Conservation (phyloP, 352 stramenopile genomes). For the Phytophthora meadii region DNA sequence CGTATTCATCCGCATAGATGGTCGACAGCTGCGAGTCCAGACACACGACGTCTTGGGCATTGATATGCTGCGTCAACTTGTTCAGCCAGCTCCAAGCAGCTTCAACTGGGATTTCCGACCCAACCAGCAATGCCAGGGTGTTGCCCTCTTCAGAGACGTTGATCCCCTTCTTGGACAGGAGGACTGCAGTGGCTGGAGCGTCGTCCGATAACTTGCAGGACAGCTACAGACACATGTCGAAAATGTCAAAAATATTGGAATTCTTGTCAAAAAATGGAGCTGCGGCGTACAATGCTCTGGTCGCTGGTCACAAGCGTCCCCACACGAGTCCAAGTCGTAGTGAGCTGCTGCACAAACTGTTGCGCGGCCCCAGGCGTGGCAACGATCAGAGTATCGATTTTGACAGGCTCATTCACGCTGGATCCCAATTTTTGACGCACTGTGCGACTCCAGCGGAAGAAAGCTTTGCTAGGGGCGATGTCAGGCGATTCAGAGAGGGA, state of each 20-base stretch:
- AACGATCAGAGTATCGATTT: slow-evolving; percentile 55
- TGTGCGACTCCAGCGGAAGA: slow-evolving; percentile 71
- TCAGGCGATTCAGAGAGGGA: slow-evolving; percentile 34
- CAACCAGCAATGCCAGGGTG: slow-evolving; percentile 48
- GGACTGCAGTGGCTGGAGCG: slow-evolving; percentile 9
- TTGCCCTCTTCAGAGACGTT: slow-evolving; percentile 43
- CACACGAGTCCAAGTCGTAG: slow-evolving; percentile 50
- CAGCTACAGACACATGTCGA: slow-evolving; percentile 20
- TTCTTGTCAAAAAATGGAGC: slow-evolving; percentile 3
- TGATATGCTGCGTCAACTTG: slow-evolving; percentile 47
- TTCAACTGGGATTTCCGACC: slow-evolving; percentile 46
- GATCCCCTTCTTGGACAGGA: slow-evolving; percentile 50
- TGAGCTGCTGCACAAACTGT: slow-evolving; percentile 55
- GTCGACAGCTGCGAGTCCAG: slow-evolving; percentile 66
- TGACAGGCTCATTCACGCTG: not conserved
- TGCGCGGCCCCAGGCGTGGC: slow-evolving; percentile 52
- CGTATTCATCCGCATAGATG: slow-evolving; percentile 56
- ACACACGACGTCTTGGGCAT: slow-evolving; percentile 56
- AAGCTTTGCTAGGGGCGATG: slow-evolving; percentile 33
- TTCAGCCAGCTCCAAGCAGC: slow-evolving; percentile 63
- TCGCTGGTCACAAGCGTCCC: slow-evolving; percentile 63
- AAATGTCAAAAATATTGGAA: not conserved
- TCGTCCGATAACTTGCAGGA: slow-evolving; percentile 26
- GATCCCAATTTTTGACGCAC: slow-evolving; percentile 33
- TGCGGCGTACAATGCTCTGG: slow-evolving; percentile 48